Evolutionary conservation across 352 stramenopile genomes (phyloP).

Genomic region (Pythium rhizo-oryzae): DNA sequence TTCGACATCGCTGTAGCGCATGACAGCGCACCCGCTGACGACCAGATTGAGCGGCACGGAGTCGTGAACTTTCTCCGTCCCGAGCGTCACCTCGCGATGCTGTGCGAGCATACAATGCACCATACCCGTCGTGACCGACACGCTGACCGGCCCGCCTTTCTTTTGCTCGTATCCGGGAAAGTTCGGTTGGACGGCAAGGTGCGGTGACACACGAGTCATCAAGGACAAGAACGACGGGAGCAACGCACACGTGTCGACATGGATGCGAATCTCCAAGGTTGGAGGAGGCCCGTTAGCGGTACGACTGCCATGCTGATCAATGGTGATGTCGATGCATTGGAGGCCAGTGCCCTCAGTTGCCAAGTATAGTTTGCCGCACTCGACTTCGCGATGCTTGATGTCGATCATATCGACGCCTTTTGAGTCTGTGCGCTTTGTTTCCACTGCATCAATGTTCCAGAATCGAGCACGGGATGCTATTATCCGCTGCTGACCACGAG

Average conservation of each 20-base stretch:
- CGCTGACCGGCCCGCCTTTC: constrained; percentile 34
- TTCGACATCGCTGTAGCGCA: constrained; percentile 50
- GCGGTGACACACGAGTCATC: constrained; percentile 45
- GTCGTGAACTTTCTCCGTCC: neutral
- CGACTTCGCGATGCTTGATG: constrained; percentile 16
- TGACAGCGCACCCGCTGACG: constrained; percentile 58
- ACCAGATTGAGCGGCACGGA: constrained; percentile 48
- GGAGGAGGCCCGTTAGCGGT: neutral
- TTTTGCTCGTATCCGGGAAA: constrained; percentile 40
- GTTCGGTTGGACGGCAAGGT: constrained; percentile 45
- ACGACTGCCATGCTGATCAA: constrained; percentile 38
- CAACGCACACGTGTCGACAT: constrained; percentile 63
- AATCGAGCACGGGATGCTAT: constrained; percentile 40
- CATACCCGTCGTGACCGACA: constrained; percentile 68
- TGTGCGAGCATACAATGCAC: constrained; percentile 62
- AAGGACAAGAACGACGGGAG: constrained; percentile 54
- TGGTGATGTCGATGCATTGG: constrained; percentile 42
- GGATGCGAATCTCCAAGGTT: constrained; percentile 54
- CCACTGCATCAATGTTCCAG: constrained; percentile 50
- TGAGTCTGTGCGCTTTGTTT: neutral
- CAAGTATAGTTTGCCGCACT: constrained; percentile 46
- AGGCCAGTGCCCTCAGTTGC: constrained; percentile 17
- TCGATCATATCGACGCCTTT: neutral
- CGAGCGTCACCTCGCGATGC: constrained; percentile 19
- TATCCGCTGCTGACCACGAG: constrained; percentile 53